Conservation (phyloP, 2,329 filamentous ascomycete genomes). For the Fusarium irregulare region DNA sequence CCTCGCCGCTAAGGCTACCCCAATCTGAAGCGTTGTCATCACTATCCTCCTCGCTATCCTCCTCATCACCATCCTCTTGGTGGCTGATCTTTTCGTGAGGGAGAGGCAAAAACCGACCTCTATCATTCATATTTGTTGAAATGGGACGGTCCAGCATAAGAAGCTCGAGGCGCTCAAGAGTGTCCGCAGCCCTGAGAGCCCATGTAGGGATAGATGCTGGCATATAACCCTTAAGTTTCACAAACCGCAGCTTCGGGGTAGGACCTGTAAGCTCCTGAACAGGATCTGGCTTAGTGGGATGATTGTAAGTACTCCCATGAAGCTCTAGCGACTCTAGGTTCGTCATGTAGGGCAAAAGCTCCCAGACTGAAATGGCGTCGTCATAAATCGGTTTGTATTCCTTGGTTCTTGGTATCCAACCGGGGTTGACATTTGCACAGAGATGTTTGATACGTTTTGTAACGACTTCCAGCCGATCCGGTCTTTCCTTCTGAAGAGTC, state of each 20-base stretch:
- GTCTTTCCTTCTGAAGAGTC: neutral
- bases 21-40: neutral
- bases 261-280: neutral
- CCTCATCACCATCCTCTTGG: too few species aligned
- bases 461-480: neutral
- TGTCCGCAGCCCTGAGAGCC: neutral
- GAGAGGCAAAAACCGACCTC: neutral
- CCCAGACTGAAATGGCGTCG: conserved; percentile 15
- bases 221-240: conserved; percentile 23
- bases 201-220: conserved; percentile 17
- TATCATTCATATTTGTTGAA: accelerated
- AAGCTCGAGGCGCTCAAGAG: conserved; percentile 26
- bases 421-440: conserved; percentile 5
- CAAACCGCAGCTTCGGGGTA: conserved; percentile 9
- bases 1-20: neutral
- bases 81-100: neutral
- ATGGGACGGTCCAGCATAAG: conserved; percentile 26
- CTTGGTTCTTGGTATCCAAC: accelerated
- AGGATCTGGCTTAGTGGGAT: accelerated
- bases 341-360: conserved; percentile 20
- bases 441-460: neutral
- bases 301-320: neutral
- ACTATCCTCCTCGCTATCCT: too few species aligned
- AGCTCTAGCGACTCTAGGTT: conserved; percentile 28
- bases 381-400: neutral